phyloP scores from a whole-genome alignment of 2,329 filamentous ascomycete species.

The Ceratocystis diversiconidia region DNA sequence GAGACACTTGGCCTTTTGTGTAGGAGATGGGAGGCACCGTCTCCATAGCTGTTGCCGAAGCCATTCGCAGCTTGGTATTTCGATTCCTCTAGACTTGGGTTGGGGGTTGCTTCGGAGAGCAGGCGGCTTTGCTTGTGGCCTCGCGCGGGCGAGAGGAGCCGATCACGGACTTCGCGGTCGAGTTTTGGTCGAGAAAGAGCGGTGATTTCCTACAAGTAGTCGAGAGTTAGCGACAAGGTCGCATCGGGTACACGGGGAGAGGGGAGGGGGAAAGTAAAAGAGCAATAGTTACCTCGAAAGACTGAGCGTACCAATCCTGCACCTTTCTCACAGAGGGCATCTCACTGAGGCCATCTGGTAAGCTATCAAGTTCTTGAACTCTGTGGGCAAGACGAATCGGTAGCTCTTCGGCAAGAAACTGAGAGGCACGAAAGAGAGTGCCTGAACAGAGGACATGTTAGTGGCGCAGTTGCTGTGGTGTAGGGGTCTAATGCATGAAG shows the following conservation, averaged over 20 bases:
- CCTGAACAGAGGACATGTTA: conserved; percentile 35
- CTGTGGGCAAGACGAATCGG: conserved; percentile 93
- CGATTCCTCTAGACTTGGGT: conserved; percentile 75
- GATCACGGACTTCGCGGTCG: conserved; percentile 58
- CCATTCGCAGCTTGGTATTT: conserved; percentile 54
- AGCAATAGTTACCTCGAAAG: conserved; percentile 68
- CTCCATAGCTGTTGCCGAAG: conserved; percentile 31
- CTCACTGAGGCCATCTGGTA: conserved; percentile 91
- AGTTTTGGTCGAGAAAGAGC: conserved; percentile 65
- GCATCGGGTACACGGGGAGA: conserved; percentile 5
- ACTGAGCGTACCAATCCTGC: conserved; percentile 97
- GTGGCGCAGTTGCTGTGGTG: neutral
- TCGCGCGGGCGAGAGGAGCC: conserved; percentile 56
- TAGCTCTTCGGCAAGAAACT: conserved; percentile 95
- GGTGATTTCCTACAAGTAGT: conserved; percentile 66
- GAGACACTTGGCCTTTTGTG: conserved; percentile 36
- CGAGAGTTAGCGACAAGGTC: neutral
- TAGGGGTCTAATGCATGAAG: too few species aligned
- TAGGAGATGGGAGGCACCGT: conserved; percentile 33
- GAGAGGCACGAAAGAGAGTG: conserved; percentile 90
- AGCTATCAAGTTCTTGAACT: conserved; percentile 79
- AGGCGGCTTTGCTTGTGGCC: conserved; percentile 47
- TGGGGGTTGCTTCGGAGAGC: conserved; percentile 70
- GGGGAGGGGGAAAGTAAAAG: neutral
- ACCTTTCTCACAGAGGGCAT: conserved; percentile 96